Conservation (phyloP, 2,329 filamentous ascomycete species). For the Talaromyces sp. region DNA sequence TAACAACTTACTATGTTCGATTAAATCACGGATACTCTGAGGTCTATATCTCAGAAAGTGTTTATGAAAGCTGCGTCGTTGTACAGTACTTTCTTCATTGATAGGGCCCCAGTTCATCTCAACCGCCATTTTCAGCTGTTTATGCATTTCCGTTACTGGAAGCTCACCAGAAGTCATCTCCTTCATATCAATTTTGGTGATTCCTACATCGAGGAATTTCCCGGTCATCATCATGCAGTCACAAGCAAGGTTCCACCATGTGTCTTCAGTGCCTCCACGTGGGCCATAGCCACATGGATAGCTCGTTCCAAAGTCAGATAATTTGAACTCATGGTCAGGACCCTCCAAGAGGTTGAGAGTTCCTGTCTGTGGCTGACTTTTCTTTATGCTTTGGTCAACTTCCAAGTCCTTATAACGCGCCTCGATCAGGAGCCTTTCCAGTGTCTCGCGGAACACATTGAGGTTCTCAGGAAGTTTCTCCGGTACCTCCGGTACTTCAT, state of each 20-base stretch:
- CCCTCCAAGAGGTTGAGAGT: neutral
- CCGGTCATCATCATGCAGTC: conserved; percentile 31
- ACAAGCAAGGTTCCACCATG: conserved; percentile 9
- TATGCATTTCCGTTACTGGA: conserved; percentile 10
- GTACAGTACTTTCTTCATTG: neutral
- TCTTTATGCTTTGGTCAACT: neutral
- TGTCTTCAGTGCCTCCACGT: neutral
- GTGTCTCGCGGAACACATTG: neutral
- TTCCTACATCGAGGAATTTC: conserved; percentile 30
- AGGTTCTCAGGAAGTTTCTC: conserved; percentile 4
- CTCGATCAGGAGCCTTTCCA: conserved; percentile 4
- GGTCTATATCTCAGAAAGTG: neutral
- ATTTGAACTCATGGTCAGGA: neutral
- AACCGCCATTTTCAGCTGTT: neutral
- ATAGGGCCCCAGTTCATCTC: neutral
- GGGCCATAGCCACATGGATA: conserved; percentile 5
- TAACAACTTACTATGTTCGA: conserved; percentile 1
- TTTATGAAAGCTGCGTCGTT: neutral
- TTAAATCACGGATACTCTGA: neutral
- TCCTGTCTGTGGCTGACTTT: neutral
- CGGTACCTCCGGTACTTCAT: neutral
- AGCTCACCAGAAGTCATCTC: conserved; percentile 12
- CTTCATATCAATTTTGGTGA: conserved; percentile 24
- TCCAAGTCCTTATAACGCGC: conserved; percentile 4
- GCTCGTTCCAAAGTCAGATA: neutral